These are phyloP conservation scores for Mucor saturninus DNA, from an alignment of 371 early-diverging fungal genomes.

Conservation along the genomic window DNA sequence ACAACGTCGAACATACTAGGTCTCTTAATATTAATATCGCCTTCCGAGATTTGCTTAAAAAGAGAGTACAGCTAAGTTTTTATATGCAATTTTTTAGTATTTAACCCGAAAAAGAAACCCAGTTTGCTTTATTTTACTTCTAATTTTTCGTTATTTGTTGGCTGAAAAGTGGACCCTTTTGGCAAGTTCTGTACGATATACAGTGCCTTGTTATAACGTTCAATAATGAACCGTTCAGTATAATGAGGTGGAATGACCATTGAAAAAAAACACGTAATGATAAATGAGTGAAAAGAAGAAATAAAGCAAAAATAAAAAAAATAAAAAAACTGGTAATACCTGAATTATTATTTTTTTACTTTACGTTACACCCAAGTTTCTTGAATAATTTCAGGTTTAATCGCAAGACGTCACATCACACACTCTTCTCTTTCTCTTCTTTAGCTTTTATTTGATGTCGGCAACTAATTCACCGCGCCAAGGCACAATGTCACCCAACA, in stretches of 20 bases:
- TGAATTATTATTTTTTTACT: too few species aligned
- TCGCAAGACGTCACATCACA: too few species aligned
- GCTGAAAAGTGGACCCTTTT: slow-evolving; percentile 40
- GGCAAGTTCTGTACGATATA: slow-evolving; percentile 43
- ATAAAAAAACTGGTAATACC: too few species aligned
- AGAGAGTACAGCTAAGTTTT: slow-evolving; percentile 46
- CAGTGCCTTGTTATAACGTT: slow-evolving; percentile 43
- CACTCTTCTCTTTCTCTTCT: too few species aligned
- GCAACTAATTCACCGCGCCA: slow-evolving; percentile 14
- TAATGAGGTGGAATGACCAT: slow-evolving; percentile 27
- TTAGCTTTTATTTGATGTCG: not conserved
- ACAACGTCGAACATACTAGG: slow-evolving; percentile 58
- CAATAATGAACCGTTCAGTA: slow-evolving; percentile 31
- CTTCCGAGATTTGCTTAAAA: slow-evolving; percentile 52
- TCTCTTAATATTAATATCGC: slow-evolving; percentile 40
- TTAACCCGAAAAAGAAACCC: not conserved
- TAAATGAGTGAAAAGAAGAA: too few species aligned
- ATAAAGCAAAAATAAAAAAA: too few species aligned
- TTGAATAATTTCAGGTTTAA: too few species aligned
- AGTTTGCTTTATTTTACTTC: slow-evolving; percentile 26
- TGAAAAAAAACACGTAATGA: too few species aligned
- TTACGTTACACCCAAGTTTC: too few species aligned
- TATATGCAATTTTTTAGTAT: not conserved
- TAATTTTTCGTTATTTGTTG: slow-evolving; percentile 46
- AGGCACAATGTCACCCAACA: not conserved